These are phyloP conservation scores for Rhododendron williamsianum DNA, from an alignment of 148 eudicot species.

Conservation along the genomic window DNA sequence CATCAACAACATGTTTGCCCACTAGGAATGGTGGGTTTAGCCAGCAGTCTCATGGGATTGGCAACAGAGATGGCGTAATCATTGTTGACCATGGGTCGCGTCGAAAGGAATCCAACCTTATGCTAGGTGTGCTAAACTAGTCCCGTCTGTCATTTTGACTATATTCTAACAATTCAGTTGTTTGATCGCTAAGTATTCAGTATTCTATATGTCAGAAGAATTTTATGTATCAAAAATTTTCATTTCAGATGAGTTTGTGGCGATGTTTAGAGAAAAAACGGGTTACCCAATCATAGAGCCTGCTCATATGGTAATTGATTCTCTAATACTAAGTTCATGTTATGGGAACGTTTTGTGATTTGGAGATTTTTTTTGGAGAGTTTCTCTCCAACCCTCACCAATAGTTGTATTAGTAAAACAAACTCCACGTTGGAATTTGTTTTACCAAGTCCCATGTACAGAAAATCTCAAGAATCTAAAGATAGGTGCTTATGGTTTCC, in stretches of 20 bases:
- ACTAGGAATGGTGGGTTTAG: constrained; percentile 28
- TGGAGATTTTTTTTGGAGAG: not conserved
- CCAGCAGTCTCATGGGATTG: constrained; percentile 30
- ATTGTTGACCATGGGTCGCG: constrained; percentile 97
- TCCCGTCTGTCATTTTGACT: not conserved
- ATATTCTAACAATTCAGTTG: not conserved
- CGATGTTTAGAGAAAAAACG: constrained; percentile 69
- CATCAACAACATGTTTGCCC: constrained; percentile 24
- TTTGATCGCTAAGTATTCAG: not conserved
- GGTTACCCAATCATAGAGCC: constrained; percentile 89
- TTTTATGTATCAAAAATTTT: not conserved
- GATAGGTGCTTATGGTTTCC: not conserved
- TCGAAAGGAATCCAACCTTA: constrained; percentile 76
- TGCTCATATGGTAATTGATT: constrained; percentile 84
- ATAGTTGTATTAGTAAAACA: not conserved
- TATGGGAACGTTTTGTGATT: not conserved
- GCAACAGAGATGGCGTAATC: constrained; percentile 62
- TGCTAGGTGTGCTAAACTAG: constrained; percentile 51
- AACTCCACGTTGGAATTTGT: not conserved
- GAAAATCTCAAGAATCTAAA: not conserved
- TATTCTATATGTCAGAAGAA: not conserved
- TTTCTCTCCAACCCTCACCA: not conserved
- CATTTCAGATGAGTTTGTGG: constrained; percentile 76
- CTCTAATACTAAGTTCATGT: not conserved
- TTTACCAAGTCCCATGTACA: not conserved